These are phyloP conservation scores for Anastatica hierochuntica DNA, from an alignment of 345 rosid genomes.

Conservation along the genomic window DNA sequence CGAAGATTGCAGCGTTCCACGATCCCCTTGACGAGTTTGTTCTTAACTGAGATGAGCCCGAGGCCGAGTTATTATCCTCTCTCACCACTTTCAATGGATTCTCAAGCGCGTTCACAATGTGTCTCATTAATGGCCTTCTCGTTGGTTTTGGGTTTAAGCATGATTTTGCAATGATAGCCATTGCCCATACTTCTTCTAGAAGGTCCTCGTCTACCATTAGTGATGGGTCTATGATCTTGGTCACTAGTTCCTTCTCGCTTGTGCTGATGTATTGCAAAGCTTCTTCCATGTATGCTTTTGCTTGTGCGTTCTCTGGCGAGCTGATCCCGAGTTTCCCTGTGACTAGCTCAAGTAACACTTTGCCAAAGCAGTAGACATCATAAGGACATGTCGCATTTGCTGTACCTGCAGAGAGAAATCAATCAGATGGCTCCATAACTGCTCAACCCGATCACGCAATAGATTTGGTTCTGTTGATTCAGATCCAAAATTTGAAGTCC, in stretches of 20 bases:
- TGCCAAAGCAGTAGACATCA: constrained; percentile 93
- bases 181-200: constrained; percentile 98
- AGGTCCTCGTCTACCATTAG: constrained; percentile 86
- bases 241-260: constrained; percentile 85
- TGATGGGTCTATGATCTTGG: constrained; percentile 81
- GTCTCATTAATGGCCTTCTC: constrained; percentile 88
- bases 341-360: constrained; percentile 88
- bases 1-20: constrained; percentile 87
- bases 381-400: constrained; percentile 54
- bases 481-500: no score
- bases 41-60: constrained; percentile 71
- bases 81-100: constrained; percentile 86
- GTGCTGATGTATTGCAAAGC: constrained; percentile 64
- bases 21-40: constrained; percentile 82
- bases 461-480: no score
- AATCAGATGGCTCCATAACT: neutral
- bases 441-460: no score
- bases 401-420: constrained; percentile 34
- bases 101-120: constrained; percentile 85
- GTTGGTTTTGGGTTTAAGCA: constrained; percentile 92
- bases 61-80: constrained; percentile 44
- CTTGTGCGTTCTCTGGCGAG: constrained; percentile 45
- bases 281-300: constrained; percentile 68
- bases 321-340: constrained; percentile 92
- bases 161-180: constrained; percentile 91